Evolutionary conservation across 805 yeast genomes (phyloP).

Genomic region (Saccharomycopsis javanensis): DNA sequence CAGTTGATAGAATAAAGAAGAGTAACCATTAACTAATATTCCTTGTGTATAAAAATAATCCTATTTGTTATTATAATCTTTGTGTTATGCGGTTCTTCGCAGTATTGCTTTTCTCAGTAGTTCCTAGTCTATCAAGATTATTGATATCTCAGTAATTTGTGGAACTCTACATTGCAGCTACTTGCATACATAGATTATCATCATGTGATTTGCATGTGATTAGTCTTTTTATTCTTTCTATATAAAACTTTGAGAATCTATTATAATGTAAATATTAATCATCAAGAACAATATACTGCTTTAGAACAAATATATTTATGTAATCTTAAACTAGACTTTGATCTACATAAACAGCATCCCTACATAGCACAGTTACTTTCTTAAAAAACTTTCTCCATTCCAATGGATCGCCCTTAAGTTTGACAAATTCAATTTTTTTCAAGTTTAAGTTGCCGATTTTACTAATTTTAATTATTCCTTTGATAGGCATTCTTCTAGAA

Average conservation of each 20-base stretch:
- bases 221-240: too few relatives aligned
- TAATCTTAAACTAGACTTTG: slow-evolving; percentile 3
- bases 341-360: slow-evolving; percentile 43
- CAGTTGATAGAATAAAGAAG: too few relatives aligned
- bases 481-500: slow-evolving; percentile 34
- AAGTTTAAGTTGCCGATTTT: slow-evolving; percentile 31
- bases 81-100: background rate
- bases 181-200: background rate
- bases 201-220: background rate
- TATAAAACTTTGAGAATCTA: background rate
- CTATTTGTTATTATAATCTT: too few relatives aligned
- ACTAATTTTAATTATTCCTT: slow-evolving; percentile 38
- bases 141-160: background rate
- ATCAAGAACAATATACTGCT: background rate
- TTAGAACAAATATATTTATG: too few relatives aligned
- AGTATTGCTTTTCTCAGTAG: background rate
- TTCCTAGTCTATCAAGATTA: background rate
- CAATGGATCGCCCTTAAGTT: slow-evolving; percentile 55
- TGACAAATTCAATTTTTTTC: slow-evolving; percentile 44
- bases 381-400: slow-evolving; percentile 67
- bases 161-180: background rate
- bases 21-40: too few relatives aligned
- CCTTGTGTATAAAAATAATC: too few relatives aligned
- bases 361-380: slow-evolving; percentile 43
- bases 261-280: background rate